phyloP scores from a whole-genome alignment of 2,329 filamentous ascomycete genomes.

The Exophiala spinifera region DNA sequence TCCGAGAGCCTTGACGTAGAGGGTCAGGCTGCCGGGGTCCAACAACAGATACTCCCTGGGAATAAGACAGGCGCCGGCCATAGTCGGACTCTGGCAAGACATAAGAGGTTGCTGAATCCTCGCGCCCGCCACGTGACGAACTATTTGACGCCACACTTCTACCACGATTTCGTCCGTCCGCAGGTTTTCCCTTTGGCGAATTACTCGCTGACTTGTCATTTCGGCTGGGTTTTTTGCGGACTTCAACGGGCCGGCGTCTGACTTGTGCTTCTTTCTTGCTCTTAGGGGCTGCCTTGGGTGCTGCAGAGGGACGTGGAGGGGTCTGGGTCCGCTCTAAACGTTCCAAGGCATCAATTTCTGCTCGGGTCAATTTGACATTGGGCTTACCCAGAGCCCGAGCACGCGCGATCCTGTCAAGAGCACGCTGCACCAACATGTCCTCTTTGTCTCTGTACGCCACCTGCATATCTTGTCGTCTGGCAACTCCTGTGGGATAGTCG shows the following conservation, averaged over 20 bases:
- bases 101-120: conserved; percentile 23
- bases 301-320: conserved; percentile 47
- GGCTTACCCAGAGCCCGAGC: conserved; percentile 72
- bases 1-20: conserved; percentile 43
- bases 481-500: conserved; percentile 52
- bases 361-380: conserved; percentile 75
- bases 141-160: conserved; percentile 18
- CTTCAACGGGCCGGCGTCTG: conserved; percentile 29
- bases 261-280: conserved; percentile 29
- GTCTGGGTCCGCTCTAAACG: conserved; percentile 52
- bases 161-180: conserved; percentile 21
- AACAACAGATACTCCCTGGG: conserved; percentile 43
- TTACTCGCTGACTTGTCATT: conserved; percentile 19
- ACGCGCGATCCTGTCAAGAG: conserved; percentile 73
- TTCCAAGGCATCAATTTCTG: conserved; percentile 78
- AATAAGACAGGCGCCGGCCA: conserved; percentile 47
- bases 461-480: conserved; percentile 46
- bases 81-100: conserved; percentile 32
- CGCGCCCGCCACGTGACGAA: conserved; percentile 18
- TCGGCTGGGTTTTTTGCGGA: conserved; percentile 25
- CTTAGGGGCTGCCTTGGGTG: conserved; percentile 28
- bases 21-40: conserved; percentile 33
- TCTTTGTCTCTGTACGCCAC: conserved; percentile 64
- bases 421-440: conserved; percentile 71
- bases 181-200: conserved; percentile 24